Evolutionary conservation across 257 asterid genomes (phyloP).

Genomic region (Verbascum thapsus): DNA sequence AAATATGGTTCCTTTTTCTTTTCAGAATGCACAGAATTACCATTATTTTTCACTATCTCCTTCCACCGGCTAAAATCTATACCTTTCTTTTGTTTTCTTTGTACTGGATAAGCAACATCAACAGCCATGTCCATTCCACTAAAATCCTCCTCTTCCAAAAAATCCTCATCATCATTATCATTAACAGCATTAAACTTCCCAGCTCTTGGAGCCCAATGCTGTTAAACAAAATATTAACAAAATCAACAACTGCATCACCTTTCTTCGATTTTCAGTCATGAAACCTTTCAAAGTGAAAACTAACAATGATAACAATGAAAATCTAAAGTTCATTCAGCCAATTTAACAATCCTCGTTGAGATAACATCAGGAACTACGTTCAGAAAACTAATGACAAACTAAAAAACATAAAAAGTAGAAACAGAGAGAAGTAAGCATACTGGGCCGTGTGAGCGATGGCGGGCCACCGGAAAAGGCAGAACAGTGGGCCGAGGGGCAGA

Average conservation of each 20-base stretch:
- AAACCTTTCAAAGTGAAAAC: neutral
- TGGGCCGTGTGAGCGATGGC: conserved; percentile 93
- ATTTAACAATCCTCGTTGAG: conserved; percentile 13
- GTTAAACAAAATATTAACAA: conserved; percentile 29
- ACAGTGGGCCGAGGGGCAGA: conserved; percentile 68
- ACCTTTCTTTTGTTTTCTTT: conserved; percentile 66
- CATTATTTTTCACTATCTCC: conserved; percentile 41
- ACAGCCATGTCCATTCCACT: conserved; percentile 44
- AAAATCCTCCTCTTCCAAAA: conserved; percentile 45
- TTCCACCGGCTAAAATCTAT: conserved; percentile 63
- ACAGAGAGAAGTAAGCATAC: conserved; percentile 38
- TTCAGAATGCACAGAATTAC: conserved; percentile 25
- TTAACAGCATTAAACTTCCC: conserved; percentile 24
- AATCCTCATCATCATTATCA: conserved; percentile 35
- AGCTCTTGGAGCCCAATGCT: conserved; percentile 74
- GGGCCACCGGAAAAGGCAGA: conserved; percentile 85
- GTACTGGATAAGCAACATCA: conserved; percentile 57
- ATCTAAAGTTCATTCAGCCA: neutral
- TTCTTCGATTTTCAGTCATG: neutral
- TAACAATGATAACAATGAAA: conserved; percentile 3
- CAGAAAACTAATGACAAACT: conserved; percentile 8
- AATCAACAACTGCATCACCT: conserved; percentile 4
- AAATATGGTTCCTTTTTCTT: conserved; percentile 29
- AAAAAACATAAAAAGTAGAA: neutral
- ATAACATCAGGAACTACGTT: neutral